Evolutionary conservation across 2,329 filamentous ascomycete genomes (phyloP), one percentile per base, ranked within the genome.

Genomic region (Arachnopeziza araneosa): DNA sequence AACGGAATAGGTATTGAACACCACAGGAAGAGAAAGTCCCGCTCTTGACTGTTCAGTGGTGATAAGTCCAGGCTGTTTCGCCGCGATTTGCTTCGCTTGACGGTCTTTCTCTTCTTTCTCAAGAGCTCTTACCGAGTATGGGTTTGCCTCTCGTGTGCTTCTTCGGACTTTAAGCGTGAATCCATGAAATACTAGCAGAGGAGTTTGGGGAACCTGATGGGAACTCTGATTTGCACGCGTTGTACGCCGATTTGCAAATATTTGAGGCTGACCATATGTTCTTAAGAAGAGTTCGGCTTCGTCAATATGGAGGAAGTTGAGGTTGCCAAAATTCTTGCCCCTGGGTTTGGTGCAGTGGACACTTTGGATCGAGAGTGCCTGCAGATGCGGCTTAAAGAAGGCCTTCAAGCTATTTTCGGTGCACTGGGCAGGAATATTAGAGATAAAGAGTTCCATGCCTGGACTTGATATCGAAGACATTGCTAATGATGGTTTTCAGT

Each of bases 401-500:
- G 72, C 64, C 19, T 71, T 68, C 12, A 83, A 63, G 50, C 77
- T 72, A 26, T 76, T 72, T 19, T 76, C 70, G 10, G 76, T 80
- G 26, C 74, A 67, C 22, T 76, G 68, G 2, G 65, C 36, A 1
- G 78, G 78, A 0, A 83, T 65, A 54, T 76, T 75, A 14, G 69
- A 68, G 10, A 80, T 68, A 65, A 78, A 75, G 36, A 82, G 72
- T 59, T 82, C 79, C 79, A 82, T 80, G 0, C 22, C 58, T 44
- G 21, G 21, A 52, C 36, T 12, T 8, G 36, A 4, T 14, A 12
- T 44, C 12, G 36, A 30, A 30, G 26, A 4, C 9, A 30, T 30
- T 30, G 26, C 26, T 9, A 9, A 30, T 5, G 26, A 30, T 30
- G 9, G 26, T 4, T 30, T 30, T 30, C 26, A 9, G 26, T 30